phyloP scores from a whole-genome alignment of 176 grass and related monocot species.

The Juncus inflexus region DNA sequence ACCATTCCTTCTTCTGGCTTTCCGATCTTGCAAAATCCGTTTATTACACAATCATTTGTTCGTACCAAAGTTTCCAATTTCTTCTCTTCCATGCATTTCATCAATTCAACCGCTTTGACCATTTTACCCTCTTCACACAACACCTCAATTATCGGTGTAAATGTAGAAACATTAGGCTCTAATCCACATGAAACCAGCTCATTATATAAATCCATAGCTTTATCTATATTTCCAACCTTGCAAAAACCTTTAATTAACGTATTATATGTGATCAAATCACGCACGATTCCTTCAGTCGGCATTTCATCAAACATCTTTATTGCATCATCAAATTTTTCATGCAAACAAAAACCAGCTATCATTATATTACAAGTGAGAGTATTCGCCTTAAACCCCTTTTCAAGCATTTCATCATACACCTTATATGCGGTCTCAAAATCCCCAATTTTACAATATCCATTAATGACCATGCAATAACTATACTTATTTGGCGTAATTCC shows the following conservation, averaged over 20 bases:
- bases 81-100: constrained; percentile 57
- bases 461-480: constrained; percentile 42
- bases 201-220: constrained; percentile 38
- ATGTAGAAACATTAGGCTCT: constrained; percentile 45
- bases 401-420: constrained; percentile 64
- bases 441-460: constrained; percentile 44
- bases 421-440: constrained; percentile 50
- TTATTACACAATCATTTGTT: constrained; percentile 60
- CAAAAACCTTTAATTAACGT: constrained; percentile 68
- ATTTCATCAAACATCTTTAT: constrained; percentile 50
- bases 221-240: constrained; percentile 37
- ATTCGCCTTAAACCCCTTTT: constrained; percentile 49
- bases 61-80: constrained; percentile 47
- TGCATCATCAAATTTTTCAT: constrained; percentile 49
- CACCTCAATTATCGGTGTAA: constrained; percentile 47
- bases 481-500: constrained; percentile 56
- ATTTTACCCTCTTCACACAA: constrained; percentile 59
- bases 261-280: constrained; percentile 62
- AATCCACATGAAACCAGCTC: constrained; percentile 47
- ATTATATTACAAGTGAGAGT: constrained; percentile 60
- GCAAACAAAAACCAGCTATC: constrained; percentile 40
- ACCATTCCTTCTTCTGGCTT: constrained; percentile 63
- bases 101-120: constrained; percentile 47
- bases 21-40: constrained; percentile 51
- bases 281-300: constrained; percentile 42